Conservation (phyloP, 1,284 basidiomycete species). For the Apiotrichum veenhuisii region DNA sequence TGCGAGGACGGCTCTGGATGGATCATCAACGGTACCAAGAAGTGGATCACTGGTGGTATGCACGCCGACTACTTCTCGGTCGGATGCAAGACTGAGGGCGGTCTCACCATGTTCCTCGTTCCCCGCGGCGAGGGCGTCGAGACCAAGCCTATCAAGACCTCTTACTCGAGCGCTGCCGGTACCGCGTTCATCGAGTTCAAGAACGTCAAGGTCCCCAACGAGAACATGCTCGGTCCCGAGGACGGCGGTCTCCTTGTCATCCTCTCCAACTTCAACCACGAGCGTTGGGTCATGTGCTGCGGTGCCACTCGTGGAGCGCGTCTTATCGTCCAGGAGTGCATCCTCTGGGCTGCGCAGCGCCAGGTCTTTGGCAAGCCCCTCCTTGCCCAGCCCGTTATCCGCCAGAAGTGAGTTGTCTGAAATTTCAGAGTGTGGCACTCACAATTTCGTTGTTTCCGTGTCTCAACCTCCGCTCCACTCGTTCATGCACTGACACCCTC, state of each 20-base stretch:
- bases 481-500: neutral
- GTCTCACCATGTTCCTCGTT: constrained; percentile 81
- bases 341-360: constrained; percentile 67
- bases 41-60: constrained; percentile 88
- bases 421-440: constrained; percentile 43
- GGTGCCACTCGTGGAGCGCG: constrained; percentile 42
- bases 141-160: constrained; percentile 82
- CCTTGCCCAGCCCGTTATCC: constrained; percentile 74
- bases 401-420: constrained; percentile 57
- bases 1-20: constrained; percentile 69
- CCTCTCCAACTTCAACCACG: constrained; percentile 50
- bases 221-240: constrained; percentile 80
- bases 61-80: constrained; percentile 48
- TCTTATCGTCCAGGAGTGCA: constrained; percentile 48
- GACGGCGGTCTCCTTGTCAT: constrained; percentile 79
- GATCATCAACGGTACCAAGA: constrained; percentile 83
- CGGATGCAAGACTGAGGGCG: constrained; percentile 57
- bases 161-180: constrained; percentile 72
- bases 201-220: constrained; percentile 77
- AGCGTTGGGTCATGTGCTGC: constrained; percentile 50
- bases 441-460: too few relatives aligned
- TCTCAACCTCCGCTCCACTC: too few relatives aligned
- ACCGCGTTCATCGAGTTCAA: constrained; percentile 85
- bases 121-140: constrained; percentile 73
- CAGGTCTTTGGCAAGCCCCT: constrained; percentile 82